Conservation (phyloP, 768 basidiomycete species). For the Termitomyces sp. region DNA sequence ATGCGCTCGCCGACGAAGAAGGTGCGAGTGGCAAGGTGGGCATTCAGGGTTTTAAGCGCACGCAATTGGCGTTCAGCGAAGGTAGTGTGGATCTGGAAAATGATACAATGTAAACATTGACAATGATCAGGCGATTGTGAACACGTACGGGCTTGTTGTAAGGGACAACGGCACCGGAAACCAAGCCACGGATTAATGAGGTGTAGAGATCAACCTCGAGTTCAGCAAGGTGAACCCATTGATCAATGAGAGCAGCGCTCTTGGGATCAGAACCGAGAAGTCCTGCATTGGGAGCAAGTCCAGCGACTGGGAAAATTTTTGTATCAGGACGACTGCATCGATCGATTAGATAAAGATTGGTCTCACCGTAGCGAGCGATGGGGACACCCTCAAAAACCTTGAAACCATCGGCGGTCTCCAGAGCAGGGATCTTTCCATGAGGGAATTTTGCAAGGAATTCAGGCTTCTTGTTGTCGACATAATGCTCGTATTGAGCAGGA, state of each 20-base stretch:
- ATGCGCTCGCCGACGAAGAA: conserved; percentile 94
- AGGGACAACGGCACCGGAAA: conserved; percentile 41
- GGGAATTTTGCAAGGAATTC: conserved; percentile 73
- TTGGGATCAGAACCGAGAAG: conserved; percentile 64
- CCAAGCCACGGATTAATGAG: conserved; percentile 32
- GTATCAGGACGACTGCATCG: conserved; percentile 7
- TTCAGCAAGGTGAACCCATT: conserved; percentile 80
- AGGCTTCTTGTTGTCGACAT: conserved; percentile 62
- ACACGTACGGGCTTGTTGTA: conserved; percentile 79
- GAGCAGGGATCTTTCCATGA: conserved; percentile 79
- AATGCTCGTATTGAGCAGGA: conserved; percentile 50
- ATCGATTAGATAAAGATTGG: conserved; percentile 27
- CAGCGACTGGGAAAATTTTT: conserved; percentile 49
- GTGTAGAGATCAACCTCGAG: conserved; percentile 45
- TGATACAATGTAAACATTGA: neutral
- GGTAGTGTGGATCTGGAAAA: conserved; percentile 48
- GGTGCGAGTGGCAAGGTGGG: conserved; percentile 70
- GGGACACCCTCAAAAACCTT: conserved; percentile 70
- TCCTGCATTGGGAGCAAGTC: conserved; percentile 68
- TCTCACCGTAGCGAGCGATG: conserved; percentile 86
- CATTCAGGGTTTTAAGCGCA: conserved; percentile 63
- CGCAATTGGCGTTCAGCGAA: conserved; percentile 49
- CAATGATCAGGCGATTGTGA: neutral
- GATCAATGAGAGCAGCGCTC: conserved; percentile 73
- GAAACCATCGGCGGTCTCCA: conserved; percentile 74